Percentiles rank a stretch among this genome's conserved stretches.
Evolutionary conservation across 2,329 filamentous ascomycete genomes (phyloP).

Genomic region (Diaporthe sp.): DNA sequence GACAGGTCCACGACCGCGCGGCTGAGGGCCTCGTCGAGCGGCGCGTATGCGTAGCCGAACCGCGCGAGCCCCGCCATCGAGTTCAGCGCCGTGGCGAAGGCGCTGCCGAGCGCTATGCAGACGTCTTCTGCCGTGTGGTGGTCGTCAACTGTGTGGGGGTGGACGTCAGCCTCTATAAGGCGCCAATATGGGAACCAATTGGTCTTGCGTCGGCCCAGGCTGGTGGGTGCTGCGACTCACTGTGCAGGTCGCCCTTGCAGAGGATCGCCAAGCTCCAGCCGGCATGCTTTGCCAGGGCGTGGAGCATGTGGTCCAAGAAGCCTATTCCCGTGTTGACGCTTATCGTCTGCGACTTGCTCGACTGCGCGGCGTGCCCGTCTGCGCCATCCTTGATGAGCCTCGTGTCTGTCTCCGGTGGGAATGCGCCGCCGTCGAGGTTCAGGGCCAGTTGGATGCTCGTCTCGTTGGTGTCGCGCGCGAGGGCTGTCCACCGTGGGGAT

Average conservation of each 20-base stretch:
- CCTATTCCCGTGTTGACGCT: slow-evolving; percentile 93
- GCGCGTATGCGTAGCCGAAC: slow-evolving; percentile 92
- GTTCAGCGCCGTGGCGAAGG: slow-evolving; percentile 84
- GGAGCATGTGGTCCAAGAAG: slow-evolving; percentile 98
- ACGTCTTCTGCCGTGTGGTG: slow-evolving; percentile 98
- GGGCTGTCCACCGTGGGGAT: slow-evolving; percentile 73
- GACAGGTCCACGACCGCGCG: slow-evolving; percentile 95
- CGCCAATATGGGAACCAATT: background rate
- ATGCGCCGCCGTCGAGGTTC: slow-evolving; percentile 90
- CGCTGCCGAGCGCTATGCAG: slow-evolving; percentile 88
- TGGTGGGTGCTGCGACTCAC: slow-evolving; percentile 58
- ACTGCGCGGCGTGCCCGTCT: slow-evolving; percentile 83
- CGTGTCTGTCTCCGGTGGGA: slow-evolving; percentile 72
- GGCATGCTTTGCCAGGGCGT: slow-evolving; percentile 94
- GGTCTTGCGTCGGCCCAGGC: background rate
- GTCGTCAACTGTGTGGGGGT: slow-evolving; percentile 80
- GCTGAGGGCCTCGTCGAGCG: slow-evolving; percentile 94
- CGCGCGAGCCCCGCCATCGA: slow-evolving; percentile 81
- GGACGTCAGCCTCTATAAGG: background rate
- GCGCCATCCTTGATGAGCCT: slow-evolving; percentile 60
- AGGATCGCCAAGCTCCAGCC: slow-evolving; percentile 90
- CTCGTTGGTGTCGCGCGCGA: slow-evolving; percentile 95
- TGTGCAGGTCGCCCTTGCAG: slow-evolving; percentile 91
- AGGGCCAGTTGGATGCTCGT: slow-evolving; percentile 95
- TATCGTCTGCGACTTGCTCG: slow-evolving; percentile 86